Conservation (phyloP, 2,329 filamentous ascomycete species). For the Clonostachys rhizophaga region DNA sequence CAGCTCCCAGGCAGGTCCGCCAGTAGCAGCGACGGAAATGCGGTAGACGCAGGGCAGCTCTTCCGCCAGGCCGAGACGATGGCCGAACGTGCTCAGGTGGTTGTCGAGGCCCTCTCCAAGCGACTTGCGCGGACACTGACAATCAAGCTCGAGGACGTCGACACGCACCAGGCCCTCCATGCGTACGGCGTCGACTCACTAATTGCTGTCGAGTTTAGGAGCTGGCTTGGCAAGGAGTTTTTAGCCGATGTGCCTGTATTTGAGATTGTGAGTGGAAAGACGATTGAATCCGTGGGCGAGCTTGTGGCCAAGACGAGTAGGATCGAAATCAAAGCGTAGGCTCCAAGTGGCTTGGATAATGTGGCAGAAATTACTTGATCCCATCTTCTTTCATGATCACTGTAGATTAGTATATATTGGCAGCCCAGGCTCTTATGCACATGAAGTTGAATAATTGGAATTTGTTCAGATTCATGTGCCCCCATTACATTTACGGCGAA, state of each 20-base stretch:
- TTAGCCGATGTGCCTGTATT: constrained; percentile 39
- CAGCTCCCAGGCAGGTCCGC: not conserved
- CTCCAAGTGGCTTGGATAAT: no score
- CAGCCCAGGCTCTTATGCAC: no score
- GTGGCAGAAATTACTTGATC: no score
- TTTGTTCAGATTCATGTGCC: no score
- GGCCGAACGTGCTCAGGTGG: not conserved
- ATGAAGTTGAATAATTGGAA: no score
- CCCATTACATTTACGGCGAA: no score
- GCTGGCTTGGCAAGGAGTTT: constrained; percentile 40
- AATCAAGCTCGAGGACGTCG: not conserved
- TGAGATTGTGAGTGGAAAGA: constrained; percentile 27
- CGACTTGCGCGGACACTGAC: not conserved
- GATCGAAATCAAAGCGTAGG: no score
- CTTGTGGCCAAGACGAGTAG: no score
- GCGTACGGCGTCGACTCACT: constrained; percentile 41
- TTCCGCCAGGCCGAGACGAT: not conserved
- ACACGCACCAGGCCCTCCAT: not conserved
- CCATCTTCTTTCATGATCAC: no score
- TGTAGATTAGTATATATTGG: no score
- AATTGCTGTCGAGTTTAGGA: constrained; percentile 44
- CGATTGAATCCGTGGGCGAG: not conserved
- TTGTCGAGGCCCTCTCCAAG: not conserved
- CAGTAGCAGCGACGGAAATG: not conserved
- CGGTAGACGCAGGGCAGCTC: not conserved